Conservation (phyloP, 148 eudicot genomes). For the Linanthus parryae region DNA sequence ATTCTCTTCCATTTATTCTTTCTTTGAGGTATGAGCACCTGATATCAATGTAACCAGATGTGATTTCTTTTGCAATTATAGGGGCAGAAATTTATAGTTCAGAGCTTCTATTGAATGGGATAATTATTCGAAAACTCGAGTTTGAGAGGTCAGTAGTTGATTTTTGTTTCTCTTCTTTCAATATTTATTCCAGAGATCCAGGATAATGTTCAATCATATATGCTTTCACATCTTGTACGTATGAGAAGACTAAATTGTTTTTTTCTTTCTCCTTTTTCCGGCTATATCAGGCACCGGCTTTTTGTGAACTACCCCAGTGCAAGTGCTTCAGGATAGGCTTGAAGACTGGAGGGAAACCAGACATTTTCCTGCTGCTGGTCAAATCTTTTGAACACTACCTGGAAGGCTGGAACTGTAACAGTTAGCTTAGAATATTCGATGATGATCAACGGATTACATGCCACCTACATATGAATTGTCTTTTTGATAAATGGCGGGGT, state of each 20-base stretch:
- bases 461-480: too few relatives aligned
- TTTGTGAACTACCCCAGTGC: conserved; percentile 10
- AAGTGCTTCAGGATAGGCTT: background rate
- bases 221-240: background rate
- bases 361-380: too few relatives aligned
- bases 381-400: background rate
- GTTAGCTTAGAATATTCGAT: too few relatives aligned
- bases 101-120: conserved; percentile 68
- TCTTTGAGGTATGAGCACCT: background rate
- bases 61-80: conserved; percentile 19
- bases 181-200: background rate
- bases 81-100: conserved; percentile 47
- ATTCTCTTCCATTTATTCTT: conserved; percentile 5
- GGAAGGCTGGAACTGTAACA: background rate
- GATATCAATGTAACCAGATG: background rate
- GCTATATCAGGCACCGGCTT: conserved; percentile 16
- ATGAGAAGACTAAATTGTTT: too few relatives aligned
- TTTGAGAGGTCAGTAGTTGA: conserved; percentile 38
- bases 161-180: background rate
- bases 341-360: background rate
- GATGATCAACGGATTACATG: too few relatives aligned
- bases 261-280: background rate
- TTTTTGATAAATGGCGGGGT: too few relatives aligned
- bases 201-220: background rate
- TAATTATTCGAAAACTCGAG: conserved; percentile 59